These are phyloP conservation scores for Moesziomyces antarcticus DNA, from an alignment of 1,284 basidiomycete genomes.

Conservation along the genomic window DNA sequence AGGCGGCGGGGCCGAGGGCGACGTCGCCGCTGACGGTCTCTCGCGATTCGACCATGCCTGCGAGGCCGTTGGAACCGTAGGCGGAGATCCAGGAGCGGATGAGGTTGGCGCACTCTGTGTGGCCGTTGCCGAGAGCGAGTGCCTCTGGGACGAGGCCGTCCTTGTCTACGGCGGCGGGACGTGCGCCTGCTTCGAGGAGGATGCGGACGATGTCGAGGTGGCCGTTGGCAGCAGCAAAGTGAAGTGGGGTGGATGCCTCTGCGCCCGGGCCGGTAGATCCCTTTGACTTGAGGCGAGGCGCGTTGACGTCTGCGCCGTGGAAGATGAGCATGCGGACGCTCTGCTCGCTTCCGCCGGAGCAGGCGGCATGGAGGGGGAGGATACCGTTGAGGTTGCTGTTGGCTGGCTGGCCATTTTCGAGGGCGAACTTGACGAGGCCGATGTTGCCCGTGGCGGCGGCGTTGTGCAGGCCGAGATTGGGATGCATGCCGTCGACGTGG, in stretches of 20 bases:
- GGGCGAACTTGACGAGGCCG: conserved; percentile 62
- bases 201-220: conserved; percentile 57
- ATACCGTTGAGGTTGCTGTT: conserved; percentile 61
- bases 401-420: conserved; percentile 62
- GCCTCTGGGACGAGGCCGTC: conserved; percentile 54
- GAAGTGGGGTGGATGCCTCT: conserved; percentile 62
- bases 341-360: conserved; percentile 57
- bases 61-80: conserved; percentile 53
- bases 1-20: conserved; percentile 34
- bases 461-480: conserved; percentile 60
- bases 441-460: conserved; percentile 62
- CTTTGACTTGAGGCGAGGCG: conserved; percentile 41
- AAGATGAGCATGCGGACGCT: conserved; percentile 55
- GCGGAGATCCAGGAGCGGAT: conserved; percentile 52
- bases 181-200: conserved; percentile 60
- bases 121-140: conserved; percentile 52
- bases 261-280: conserved; percentile 47
- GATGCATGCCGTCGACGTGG: conserved; percentile 33
- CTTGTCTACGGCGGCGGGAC: conserved; percentile 52
- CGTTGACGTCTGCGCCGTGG: conserved; percentile 63
- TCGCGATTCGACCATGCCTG: conserved; percentile 39
- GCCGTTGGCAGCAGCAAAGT: conserved; percentile 66
- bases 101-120: conserved; percentile 46
- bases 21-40: conserved; percentile 44
- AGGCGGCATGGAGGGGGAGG: conserved; percentile 62